A percentile compares a stretch with the other conserved stretches of the same genome.
Conservation (phyloP, 1,284 basidiomycete species). For the Omphalotus olearius region DNA sequence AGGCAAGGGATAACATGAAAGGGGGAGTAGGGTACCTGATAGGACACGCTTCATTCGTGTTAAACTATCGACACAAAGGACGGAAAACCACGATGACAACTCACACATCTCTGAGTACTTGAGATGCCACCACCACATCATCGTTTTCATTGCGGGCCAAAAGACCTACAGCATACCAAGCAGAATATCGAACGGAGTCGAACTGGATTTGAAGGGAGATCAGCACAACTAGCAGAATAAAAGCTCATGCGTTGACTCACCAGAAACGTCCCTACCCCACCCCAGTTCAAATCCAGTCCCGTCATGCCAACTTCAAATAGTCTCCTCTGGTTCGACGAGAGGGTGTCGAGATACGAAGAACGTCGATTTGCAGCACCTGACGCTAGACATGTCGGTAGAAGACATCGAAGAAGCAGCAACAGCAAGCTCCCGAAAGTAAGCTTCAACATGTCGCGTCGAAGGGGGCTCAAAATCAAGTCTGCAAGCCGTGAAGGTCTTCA, state of each 20-base stretch:
- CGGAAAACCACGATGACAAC: neutral
- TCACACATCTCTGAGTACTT: slow-evolving; percentile 23
- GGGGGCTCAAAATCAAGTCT: no score
- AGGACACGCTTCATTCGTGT: slow-evolving; percentile 1
- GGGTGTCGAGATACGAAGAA: slow-evolving; percentile 19
- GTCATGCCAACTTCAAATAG: slow-evolving; percentile 23
- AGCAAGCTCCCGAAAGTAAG: no score
- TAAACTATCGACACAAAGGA: neutral
- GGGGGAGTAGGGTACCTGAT: slow-evolving; percentile 6
- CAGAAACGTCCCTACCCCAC: slow-evolving; percentile 18
- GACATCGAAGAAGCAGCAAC: no score
- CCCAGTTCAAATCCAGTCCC: slow-evolving; percentile 22
- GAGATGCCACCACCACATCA: slow-evolving; percentile 20
- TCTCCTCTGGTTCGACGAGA: slow-evolving; percentile 19
- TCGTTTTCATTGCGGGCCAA: slow-evolving; percentile 23
- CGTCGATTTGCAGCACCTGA: neutral
- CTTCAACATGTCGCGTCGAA: no score
- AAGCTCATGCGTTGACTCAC: slow-evolving; percentile 11
- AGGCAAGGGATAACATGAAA: neutral
- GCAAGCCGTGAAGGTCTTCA: no score
- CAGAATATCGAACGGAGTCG: slow-evolving; percentile 24
- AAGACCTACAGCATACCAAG: slow-evolving; percentile 28
- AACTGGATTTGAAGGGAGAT: slow-evolving; percentile 15
- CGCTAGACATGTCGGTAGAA: no score
- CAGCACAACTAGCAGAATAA: neutral